Evolutionary conservation across 2,329 filamentous ascomycete species (phyloP).

Genomic region (Fusarium sp.): DNA sequence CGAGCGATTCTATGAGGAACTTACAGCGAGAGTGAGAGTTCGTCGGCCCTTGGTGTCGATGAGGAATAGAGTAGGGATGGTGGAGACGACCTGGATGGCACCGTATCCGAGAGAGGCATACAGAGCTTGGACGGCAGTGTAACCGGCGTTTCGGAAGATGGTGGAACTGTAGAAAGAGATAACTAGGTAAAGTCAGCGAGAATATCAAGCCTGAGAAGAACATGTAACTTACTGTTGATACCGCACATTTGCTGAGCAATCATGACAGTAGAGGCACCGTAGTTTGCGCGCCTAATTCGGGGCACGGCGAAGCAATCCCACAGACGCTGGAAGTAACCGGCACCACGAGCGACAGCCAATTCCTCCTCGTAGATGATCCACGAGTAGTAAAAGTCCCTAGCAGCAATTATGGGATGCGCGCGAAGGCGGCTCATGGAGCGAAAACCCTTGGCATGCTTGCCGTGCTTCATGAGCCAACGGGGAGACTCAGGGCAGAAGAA

Average conservation of each 20-base stretch:
- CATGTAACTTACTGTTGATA: slow-evolving; percentile 44
- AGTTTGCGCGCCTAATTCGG: slow-evolving; percentile 78
- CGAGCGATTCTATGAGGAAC: fast-evolving
- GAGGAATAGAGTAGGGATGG: slow-evolving; percentile 28
- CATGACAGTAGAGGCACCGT: slow-evolving; percentile 85
- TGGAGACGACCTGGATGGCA: slow-evolving; percentile 31
- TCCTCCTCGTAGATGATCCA: slow-evolving; percentile 58
- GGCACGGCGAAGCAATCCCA: slow-evolving; percentile 76
- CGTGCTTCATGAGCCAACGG: slow-evolving; percentile 76
- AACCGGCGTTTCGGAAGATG: slow-evolving; percentile 26
- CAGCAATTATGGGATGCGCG: slow-evolving; percentile 67
- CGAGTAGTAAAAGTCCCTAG: slow-evolving; percentile 69
- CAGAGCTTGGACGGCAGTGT: background rate
- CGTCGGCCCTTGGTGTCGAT: slow-evolving; percentile 36
- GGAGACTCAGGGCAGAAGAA: slow-evolving; percentile 76
- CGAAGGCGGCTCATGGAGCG: slow-evolving; percentile 65
- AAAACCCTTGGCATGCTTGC: slow-evolving; percentile 71
- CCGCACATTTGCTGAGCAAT: slow-evolving; percentile 72
- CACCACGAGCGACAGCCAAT: slow-evolving; percentile 48
- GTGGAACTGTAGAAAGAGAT: slow-evolving; percentile 45
- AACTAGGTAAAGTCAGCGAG: slow-evolving; percentile 25
- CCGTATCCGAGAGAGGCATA: slow-evolving; percentile 38
- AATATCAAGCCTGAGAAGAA: fast-evolving
- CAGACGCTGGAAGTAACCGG: slow-evolving; percentile 53
- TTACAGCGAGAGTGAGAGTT: slow-evolving; percentile 41